Conservation (phyloP, 306 rosid genomes). For the Cucurbita argyrosperma region DNA sequence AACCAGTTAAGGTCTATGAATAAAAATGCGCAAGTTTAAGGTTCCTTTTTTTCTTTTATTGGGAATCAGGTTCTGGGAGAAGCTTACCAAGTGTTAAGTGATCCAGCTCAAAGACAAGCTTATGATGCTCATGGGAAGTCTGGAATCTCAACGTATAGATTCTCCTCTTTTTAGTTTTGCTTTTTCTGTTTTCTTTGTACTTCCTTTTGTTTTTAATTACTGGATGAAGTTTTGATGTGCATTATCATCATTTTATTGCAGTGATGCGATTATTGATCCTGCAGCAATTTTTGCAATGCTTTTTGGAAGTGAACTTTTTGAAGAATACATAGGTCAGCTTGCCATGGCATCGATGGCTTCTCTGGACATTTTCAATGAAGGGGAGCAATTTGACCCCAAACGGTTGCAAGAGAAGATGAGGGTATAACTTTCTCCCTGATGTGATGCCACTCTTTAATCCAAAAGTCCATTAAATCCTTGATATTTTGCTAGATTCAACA, state of each 20-base stretch:
- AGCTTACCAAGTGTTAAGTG: constrained; percentile 95
- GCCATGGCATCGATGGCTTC: constrained; percentile 99
- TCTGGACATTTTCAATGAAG: constrained; percentile 71
- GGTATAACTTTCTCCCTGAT: constrained; percentile 22
- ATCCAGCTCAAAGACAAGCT: constrained; percentile 77
- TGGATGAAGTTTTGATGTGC: constrained; percentile 4
- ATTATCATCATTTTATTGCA: constrained; percentile 18
- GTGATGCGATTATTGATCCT: constrained; percentile 90
- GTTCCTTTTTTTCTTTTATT: neutral
- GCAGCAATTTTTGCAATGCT: constrained; percentile 99
- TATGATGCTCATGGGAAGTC: constrained; percentile 82
- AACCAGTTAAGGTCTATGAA: too few species aligned
- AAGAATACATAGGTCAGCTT: constrained; percentile 89
- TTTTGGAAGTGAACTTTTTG: constrained; percentile 97
- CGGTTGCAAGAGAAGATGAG: constrained; percentile 90
- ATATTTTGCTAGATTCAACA: neutral
- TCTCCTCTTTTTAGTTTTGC: neutral
- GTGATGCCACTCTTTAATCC: neutral
- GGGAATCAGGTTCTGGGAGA: constrained; percentile 77
- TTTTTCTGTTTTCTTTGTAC: neutral
- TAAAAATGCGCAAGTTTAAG: neutral
- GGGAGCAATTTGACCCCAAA: constrained; percentile 75
- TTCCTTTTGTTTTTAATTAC: neutral
- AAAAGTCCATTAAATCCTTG: neutral
- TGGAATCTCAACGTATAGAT: constrained; percentile 84